Evolutionary conservation across 2,329 filamentous ascomycete species (phyloP).

Genomic region (Bipolaris cookei): DNA sequence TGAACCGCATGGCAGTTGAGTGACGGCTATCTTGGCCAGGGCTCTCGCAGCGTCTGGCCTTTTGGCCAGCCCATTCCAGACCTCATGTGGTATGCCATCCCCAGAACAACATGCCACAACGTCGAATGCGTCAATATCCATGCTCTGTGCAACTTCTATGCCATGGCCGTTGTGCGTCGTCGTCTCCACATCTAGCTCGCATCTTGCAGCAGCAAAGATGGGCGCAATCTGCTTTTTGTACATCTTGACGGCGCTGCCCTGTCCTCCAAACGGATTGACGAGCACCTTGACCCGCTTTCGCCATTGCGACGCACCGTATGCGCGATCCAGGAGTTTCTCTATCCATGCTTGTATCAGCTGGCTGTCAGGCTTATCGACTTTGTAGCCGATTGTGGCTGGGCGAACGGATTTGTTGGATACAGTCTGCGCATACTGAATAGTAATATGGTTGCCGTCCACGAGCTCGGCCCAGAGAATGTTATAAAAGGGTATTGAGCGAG

Average conservation of each 20-base stretch:
- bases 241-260: slow-evolving; percentile 73
- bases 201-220: slow-evolving; percentile 80
- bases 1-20: slow-evolving; percentile 88
- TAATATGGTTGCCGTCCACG: slow-evolving; percentile 62
- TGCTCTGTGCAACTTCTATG: slow-evolving; percentile 72
- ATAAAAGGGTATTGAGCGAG: slow-evolving; percentile 73
- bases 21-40: slow-evolving; percentile 77
- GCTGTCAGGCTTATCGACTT: slow-evolving; percentile 60
- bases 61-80: slow-evolving; percentile 89
- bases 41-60: slow-evolving; percentile 77
- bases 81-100: slow-evolving; percentile 88
- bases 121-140: slow-evolving; percentile 83
- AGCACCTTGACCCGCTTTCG: slow-evolving; percentile 84
- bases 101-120: slow-evolving; percentile 88
- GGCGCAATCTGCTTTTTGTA: slow-evolving; percentile 80
- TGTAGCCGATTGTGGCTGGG: slow-evolving; percentile 67
- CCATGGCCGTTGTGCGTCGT: slow-evolving; percentile 80
- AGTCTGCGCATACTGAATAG: slow-evolving; percentile 73
- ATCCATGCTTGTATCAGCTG: slow-evolving; percentile 66
- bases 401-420: slow-evolving; percentile 64
- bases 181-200: slow-evolving; percentile 73
- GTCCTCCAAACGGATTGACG: slow-evolving; percentile 89
- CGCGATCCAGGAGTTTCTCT: slow-evolving; percentile 66
- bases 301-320: slow-evolving; percentile 72
- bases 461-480: slow-evolving; percentile 84